Base-by-base conservation (phyloP, 2,329 filamentous ascomycete genomes). In the Fusarium sp. region DNA sequence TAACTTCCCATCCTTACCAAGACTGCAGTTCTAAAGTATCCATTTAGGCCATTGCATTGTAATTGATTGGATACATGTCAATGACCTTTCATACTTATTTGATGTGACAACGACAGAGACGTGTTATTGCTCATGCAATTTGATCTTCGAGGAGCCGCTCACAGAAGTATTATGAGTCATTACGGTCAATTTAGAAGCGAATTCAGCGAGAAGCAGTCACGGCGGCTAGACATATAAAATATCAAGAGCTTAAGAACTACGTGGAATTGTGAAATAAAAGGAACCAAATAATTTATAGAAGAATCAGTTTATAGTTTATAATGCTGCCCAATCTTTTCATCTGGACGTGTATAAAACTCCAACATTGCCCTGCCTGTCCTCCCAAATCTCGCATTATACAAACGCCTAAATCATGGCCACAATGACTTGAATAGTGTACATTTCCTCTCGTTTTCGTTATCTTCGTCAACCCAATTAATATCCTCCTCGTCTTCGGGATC, bases 401-500 rank as follows among this genome's bases (percentile, higher is more conserved):
- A 72, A 71, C 67, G 62, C 73, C 67, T 30, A 56, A 66, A 56
- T 43, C 60, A 65, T 62, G 20, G 44, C 56, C 38, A 21, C 65
- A n/a, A 47, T 63, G 43, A 43, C 62, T 38, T 52, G 63, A 49
- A 45, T 70, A 74, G 19, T 68, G 30, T 74, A 73, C 72, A 74
- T 67, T 51, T 56, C 56, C 45, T 67, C 50, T 65, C 55, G 56
- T 43, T 49, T 51, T 63, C 56, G 43, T 73, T 63, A 39, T 58
- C 63, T 60, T 65, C 48, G 44, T 64, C 62, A 38, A 42, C 7
- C 19, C 10, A 46, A 47, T 78, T 57, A 82, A 62, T 81, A 82
- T 23, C 79, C 80, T 30, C 80, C 79, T 51, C 85, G 83, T 43
- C 86, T 80, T 70, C 86, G 80, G 24, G 85, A 84, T 59, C 88